These are phyloP conservation scores for Agaricus blazei DNA, from an alignment of 768 basidiomycete genomes.

Conservation along the genomic window DNA sequence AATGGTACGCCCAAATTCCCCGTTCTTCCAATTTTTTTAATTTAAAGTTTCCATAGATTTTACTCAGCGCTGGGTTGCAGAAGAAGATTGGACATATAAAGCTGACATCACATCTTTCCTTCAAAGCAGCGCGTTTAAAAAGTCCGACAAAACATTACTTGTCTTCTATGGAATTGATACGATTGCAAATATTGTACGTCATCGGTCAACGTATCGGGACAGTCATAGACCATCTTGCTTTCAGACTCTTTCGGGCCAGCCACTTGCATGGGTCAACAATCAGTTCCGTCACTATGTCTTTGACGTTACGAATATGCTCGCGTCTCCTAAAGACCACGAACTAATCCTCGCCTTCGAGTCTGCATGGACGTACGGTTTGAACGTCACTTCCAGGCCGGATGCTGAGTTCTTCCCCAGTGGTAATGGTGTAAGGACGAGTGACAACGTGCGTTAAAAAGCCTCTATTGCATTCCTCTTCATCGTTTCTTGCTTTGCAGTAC, in stretches of 20 bases:
- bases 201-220: background rate
- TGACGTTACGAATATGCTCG: constrained; percentile 41
- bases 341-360: constrained; percentile 49
- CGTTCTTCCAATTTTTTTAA: background rate
- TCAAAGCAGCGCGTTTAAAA: constrained; percentile 14
- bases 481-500: constrained; percentile 24
- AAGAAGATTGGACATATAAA: constrained; percentile 58
- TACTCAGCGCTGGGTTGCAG: constrained; percentile 48
- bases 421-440: constrained; percentile 7
- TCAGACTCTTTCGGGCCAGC: constrained; percentile 44
- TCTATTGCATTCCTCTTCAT: background rate
- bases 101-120: constrained; percentile 45
- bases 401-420: constrained; percentile 37
- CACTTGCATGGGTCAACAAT: constrained; percentile 55
- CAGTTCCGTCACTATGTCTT: constrained; percentile 51
- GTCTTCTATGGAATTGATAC: constrained; percentile 57
- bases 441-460: background rate
- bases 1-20: constrained; percentile 34
- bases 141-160: constrained; percentile 31
- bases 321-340: constrained; percentile 32
- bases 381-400: constrained; percentile 45
- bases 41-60: constrained; percentile 30
- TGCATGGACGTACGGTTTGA: constrained; percentile 47
- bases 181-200: constrained; percentile 46
- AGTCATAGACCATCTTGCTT: background rate